phyloP scores from a whole-genome alignment of 2,329 filamentous ascomycete species.

The Arthroderma uncinatum region DNA sequence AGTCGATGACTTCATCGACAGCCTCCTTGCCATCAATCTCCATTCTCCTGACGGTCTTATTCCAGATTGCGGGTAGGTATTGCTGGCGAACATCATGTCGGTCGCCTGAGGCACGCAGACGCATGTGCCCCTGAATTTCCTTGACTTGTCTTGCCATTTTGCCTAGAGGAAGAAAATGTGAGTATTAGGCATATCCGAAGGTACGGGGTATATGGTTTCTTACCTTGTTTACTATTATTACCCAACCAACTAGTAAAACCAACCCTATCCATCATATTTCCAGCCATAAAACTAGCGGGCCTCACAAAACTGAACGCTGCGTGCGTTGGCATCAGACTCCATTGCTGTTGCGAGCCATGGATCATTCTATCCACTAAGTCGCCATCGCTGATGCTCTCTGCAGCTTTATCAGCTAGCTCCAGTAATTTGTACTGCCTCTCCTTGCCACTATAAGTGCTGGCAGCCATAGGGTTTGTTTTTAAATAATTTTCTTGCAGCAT shows the following conservation, averaged over 20 bases:
- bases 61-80: slow-evolving; percentile 82
- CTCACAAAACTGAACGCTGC: slow-evolving; percentile 90
- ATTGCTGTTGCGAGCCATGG: slow-evolving; percentile 93
- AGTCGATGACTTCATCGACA: slow-evolving; percentile 71
- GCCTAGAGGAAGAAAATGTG: slow-evolving; percentile 22
- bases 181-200: slow-evolving; percentile 12
- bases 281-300: slow-evolving; percentile 76
- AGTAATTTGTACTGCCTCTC: slow-evolving; percentile 71
- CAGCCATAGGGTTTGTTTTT: slow-evolving; percentile 60
- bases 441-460: slow-evolving; percentile 51
- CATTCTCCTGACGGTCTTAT: slow-evolving; percentile 62
- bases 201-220: slow-evolving; percentile 22
- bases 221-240: slow-evolving; percentile 79
- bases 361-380: slow-evolving; percentile 97
- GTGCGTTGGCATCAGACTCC: slow-evolving; percentile 95
- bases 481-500: slow-evolving; percentile 99
- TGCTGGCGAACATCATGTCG: slow-evolving; percentile 89
- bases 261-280: slow-evolving; percentile 59
- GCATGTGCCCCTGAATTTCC: slow-evolving; percentile 96
- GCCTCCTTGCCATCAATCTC: slow-evolving; percentile 69
- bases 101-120: slow-evolving; percentile 77
- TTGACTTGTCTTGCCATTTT: slow-evolving; percentile 71
- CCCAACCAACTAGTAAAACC: slow-evolving; percentile 87
- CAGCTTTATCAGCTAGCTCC: slow-evolving; percentile 75
- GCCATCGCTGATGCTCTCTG: slow-evolving; percentile 92